phyloP scores from a whole-genome alignment of 1,139 yeast species.

The Diutina pseudorugosa region DNA sequence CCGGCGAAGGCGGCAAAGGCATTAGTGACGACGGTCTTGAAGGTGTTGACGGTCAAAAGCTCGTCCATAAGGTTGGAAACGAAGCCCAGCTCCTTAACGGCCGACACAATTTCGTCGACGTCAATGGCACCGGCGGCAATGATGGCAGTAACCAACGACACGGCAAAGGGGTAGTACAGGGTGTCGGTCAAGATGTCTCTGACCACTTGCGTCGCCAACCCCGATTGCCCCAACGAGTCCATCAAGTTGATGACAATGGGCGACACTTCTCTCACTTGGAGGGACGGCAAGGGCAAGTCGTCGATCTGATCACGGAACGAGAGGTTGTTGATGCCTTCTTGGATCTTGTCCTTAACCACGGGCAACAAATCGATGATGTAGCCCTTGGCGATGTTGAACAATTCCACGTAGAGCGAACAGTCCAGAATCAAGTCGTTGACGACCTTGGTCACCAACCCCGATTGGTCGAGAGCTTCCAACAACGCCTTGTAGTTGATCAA shows the following conservation, averaged over 20 bases:
- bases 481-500: constrained; percentile 24
- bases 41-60: constrained; percentile 29
- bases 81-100: constrained; percentile 26
- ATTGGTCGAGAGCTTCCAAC: constrained; percentile 29
- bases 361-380: constrained; percentile 21
- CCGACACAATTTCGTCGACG: constrained; percentile 18
- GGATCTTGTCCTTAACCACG: constrained; percentile 15
- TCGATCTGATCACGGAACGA: background rate
- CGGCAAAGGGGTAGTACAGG: constrained; percentile 30
- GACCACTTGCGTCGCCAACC: constrained; percentile 32
- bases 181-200: constrained; percentile 27
- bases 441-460: constrained; percentile 31
- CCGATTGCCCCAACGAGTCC: constrained; percentile 35
- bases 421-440: constrained; percentile 25
- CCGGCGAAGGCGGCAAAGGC: constrained; percentile 37
- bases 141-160: constrained; percentile 22
- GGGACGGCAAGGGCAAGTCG: background rate
- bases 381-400: constrained; percentile 23
- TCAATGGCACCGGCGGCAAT: constrained; percentile 19
- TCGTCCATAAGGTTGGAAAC: constrained; percentile 25
- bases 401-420: constrained; percentile 30
- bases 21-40: constrained; percentile 28
- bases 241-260: constrained; percentile 21
- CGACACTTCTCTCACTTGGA: constrained; percentile 8
- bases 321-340: background rate